phyloP scores from a whole-genome alignment of 495 filamentous ascomycete genomes.

The Xeromyces bisporus region DNA sequence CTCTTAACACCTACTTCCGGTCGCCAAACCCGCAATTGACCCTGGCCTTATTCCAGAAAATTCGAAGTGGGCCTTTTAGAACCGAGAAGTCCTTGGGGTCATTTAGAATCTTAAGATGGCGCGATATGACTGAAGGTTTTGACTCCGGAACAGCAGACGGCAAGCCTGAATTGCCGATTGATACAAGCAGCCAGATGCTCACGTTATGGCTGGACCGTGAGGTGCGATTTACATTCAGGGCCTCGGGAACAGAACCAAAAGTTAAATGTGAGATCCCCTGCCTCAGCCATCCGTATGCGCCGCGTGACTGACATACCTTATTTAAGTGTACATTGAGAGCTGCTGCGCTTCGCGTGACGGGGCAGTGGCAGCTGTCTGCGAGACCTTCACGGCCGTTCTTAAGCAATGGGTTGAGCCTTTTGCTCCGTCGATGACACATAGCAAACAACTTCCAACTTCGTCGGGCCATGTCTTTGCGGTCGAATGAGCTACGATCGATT shows the following conservation, averaged over 20 bases:
- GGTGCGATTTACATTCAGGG: conserved; percentile 48
- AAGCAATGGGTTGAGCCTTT: conserved; percentile 41
- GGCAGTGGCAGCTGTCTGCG: conserved; percentile 36
- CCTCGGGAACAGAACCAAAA: conserved; percentile 56
- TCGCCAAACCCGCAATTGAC: conserved; percentile 39
- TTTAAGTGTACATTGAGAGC: conserved; percentile 42
- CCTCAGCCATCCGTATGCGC: background rate
- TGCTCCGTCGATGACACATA: conserved; percentile 24
- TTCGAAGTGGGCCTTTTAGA: conserved; percentile 31
- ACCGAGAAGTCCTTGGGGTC: conserved; percentile 28
- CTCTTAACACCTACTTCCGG: conserved; percentile 50
- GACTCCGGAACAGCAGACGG: conserved; percentile 40
- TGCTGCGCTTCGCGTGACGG: conserved; percentile 25
- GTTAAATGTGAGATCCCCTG: conserved; percentile 34
- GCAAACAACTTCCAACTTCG: conserved; percentile 22
- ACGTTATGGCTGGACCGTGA: conserved; percentile 45
- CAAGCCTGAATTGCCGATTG: conserved; percentile 41
- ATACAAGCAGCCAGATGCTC: conserved; percentile 48
- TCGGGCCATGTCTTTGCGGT: conserved; percentile 22
- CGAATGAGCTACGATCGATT: conserved; percentile 4
- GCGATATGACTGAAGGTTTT: conserved; percentile 49
- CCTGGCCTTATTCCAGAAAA: conserved; percentile 34
- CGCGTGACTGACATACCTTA: conserved; percentile 1
- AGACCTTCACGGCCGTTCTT: conserved; percentile 32
- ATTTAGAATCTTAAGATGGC: conserved; percentile 41